Evolutionary conservation across 768 basidiomycete genomes (phyloP), one percentile per base, ranked within the genome.

Genomic region (Tricholoma bakamatsutake): DNA sequence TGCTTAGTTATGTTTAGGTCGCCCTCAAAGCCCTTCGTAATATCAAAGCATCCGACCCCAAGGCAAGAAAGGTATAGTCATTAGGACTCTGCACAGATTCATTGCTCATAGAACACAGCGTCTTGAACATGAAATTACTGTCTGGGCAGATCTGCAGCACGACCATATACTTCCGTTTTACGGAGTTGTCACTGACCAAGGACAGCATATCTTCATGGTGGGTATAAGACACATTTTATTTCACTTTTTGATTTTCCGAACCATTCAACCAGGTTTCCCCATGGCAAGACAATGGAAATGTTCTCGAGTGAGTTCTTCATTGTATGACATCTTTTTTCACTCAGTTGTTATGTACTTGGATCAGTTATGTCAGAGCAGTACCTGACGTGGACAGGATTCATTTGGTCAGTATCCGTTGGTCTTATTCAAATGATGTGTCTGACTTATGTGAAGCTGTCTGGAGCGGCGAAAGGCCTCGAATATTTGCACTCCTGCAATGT

Each of bases 281-380:
- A 5, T 85, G 83, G 83, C 81, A 83, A 68, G 71, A 75, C 34
- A 76, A 82, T 59, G 81, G 80, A 40, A 80, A 84, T 61, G 76
- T 82, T 17, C 69, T 78, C 0, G 75, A 78, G 83, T 81, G 60
- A 54, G 73, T 61, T 28, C 21, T 27, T 39, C 30, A 31, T 13
- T 50, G 18, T 4, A 18, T 47, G 27, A 46, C 43, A 13, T 12
- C 4, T 34, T 34, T 39, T 30, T 12, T 12, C 30, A 18, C 33
- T 2, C 21, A 53, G 4, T 15, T 18, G 24, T 43, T 8, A 43
- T 28, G 12, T 21, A n/a, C 21, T 33, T 8, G 8, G 33, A 21
- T 54, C 55, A 83, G 81, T 30, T 83, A 78, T 60, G 70, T 76
- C 30, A 65, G 65, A 48, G 52, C 55, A 2, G 62, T 75, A 48